Conservation (phyloP, 192 early-diverging fungal species). For the Coemansia sp. region DNA sequence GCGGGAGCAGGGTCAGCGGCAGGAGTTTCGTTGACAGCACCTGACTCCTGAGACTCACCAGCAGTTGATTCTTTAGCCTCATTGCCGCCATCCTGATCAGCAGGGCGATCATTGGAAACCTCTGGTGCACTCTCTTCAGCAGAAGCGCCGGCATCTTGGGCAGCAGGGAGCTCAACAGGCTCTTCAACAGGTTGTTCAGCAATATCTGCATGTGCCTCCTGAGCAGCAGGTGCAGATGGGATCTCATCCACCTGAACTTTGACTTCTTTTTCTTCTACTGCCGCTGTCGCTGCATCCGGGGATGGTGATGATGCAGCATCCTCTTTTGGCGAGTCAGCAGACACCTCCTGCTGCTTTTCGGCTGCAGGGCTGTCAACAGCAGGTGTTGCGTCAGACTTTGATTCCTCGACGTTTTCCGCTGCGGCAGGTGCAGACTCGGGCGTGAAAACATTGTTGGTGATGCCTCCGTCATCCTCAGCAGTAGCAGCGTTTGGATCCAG, state of each 20-base stretch:
- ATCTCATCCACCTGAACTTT: slow-evolving; percentile 5
- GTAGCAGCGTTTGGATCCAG: slow-evolving; percentile 34
- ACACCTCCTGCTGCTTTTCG: slow-evolving; percentile 4
- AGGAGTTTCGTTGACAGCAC: slow-evolving; percentile 2
- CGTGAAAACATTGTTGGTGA: slow-evolving; percentile 33
- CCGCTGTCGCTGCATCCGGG: no score
- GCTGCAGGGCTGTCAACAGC: not conserved
- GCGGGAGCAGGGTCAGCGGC: slow-evolving; percentile 2
- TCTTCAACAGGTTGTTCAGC: slow-evolving; percentile 5
- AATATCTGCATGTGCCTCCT: slow-evolving; percentile 13
- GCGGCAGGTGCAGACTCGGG: not conserved
- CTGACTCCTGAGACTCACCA: slow-evolving; percentile 1
- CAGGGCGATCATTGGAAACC: slow-evolving; percentile 3
- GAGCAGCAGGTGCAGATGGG: slow-evolving; percentile 10
- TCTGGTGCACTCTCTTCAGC: not conserved
- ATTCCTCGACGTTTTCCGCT: not conserved
- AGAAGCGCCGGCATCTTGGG: slow-evolving; percentile 5
- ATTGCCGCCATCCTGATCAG: slow-evolving; percentile 7
- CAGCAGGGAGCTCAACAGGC: slow-evolving; percentile 9
- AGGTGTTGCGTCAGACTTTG: not conserved
- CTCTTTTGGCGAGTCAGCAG: slow-evolving; percentile 2
- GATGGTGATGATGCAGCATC: not conserved
- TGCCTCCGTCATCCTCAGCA: slow-evolving; percentile 24
- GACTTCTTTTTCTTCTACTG: not conserved
- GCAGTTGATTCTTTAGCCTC: slow-evolving; percentile 13